Base-by-base conservation (phyloP, 345 rosid species). In the Populus simonii region DNA sequence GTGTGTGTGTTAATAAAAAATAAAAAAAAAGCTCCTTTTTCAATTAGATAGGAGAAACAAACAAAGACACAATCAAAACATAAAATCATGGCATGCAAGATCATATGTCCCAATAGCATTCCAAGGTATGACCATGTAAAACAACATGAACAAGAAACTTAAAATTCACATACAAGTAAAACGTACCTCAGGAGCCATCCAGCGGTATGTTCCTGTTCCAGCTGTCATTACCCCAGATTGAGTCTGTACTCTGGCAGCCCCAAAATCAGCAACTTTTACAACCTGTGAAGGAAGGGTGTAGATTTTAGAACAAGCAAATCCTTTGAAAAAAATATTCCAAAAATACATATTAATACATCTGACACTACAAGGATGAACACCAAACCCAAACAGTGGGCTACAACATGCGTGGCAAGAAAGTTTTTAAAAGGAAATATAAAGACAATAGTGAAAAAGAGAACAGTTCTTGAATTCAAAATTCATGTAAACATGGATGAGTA, bases 101-200 rank as follows among this genome's bases (percentile, higher is more conserved):
- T 69, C 76, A 27, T 65, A 27, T 38, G 18, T 57, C 66, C 77
- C 17, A 70, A 76, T 75, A 7, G 61, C 7, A 69, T 29, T 53
- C 53, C 67, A 72, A 72, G 49, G 41, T 17, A 65, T 10, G 20
- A 62, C 71, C 72, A 59, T 47, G 62, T 20, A 79, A 73, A 72
- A 31, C 3, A 71, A 76, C 72, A 73, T 35, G 25, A 22, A 74
- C 27, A 77, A 49, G 20, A 71, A 72, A 70, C 70, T 45, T n/a
- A 12, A 31, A 31, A 5, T 68, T 70, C 23, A 41, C 49, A 29
- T 66, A 51, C 49, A 70, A 35, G 80, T 11, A 62, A 79, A 77
- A 77, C 72, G 47, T 75, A 92, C 98, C 93, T 96, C 98, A 39
- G 99, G 99, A 85, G 97, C 98, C 98, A 96, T 96, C 99, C 99